phyloP scores from a whole-genome alignment of 2,329 filamentous ascomycete genomes.

The Apiospora koreana region DNA sequence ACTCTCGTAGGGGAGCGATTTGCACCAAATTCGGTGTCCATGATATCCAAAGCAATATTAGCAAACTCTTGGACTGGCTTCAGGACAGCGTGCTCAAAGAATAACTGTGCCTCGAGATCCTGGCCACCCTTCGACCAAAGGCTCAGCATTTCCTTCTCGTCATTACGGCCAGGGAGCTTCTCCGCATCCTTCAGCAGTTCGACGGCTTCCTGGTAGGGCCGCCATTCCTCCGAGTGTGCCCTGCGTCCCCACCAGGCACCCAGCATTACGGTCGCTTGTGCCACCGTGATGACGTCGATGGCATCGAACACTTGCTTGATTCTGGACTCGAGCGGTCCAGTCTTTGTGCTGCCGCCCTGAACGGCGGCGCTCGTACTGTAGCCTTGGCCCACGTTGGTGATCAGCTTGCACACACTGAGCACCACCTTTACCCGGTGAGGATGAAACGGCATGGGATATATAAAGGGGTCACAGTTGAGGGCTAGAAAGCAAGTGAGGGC shows the following conservation, averaged over 20 bases:
- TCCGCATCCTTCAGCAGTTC: slow-evolving; percentile 52
- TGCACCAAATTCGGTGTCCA: slow-evolving; percentile 41
- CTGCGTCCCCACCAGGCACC: slow-evolving; percentile 42
- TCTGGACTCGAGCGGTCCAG: slow-evolving; percentile 8
- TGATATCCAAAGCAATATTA: slow-evolving; percentile 43
- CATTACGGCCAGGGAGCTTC: slow-evolving; percentile 45
- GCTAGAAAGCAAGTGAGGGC: slow-evolving; percentile 50
- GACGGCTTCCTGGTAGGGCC: slow-evolving; percentile 43
- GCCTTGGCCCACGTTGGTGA: slow-evolving; percentile 49
- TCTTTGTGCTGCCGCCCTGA: not conserved
- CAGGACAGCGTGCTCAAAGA: slow-evolving; percentile 52
- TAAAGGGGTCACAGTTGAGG: slow-evolving; percentile 50
- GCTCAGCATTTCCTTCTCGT: slow-evolving; percentile 44
- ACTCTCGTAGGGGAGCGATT: slow-evolving; percentile 10
- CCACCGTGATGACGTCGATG: slow-evolving; percentile 54
- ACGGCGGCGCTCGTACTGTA: slow-evolving; percentile 23
- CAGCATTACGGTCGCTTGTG: slow-evolving; percentile 54
- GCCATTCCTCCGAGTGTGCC: slow-evolving; percentile 48
- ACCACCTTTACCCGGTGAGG: slow-evolving; percentile 52
- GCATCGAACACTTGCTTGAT: slow-evolving; percentile 36
- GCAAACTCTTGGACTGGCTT: slow-evolving; percentile 49
- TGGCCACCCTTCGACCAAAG: slow-evolving; percentile 45
- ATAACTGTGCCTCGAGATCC: slow-evolving; percentile 40
- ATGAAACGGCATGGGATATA: slow-evolving; percentile 51
- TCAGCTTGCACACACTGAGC: slow-evolving; percentile 51